Base-by-base conservation (phyloP, 1,284 basidiomycete genomes). In the Athelia sp. region DNA sequence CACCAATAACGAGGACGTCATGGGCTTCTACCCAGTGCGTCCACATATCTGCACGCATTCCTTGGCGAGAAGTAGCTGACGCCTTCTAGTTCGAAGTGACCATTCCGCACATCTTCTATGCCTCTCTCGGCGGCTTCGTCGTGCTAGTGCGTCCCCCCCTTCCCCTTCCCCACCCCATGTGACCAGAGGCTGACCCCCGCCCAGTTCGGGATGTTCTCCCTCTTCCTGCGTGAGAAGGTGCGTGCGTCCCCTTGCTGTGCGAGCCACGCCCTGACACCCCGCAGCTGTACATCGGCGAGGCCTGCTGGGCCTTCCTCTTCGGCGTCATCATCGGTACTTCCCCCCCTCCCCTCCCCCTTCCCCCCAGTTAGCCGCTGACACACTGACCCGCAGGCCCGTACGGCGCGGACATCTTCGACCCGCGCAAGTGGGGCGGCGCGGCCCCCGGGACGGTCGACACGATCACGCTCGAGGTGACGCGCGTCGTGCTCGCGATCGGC, bases 401-500 rank as follows among this genome's bases (percentile, higher is more conserved):
- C 63, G 87, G 85, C 46, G 84, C 90, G 31, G 79, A 83, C 52
- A 76, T 98, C 35, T 92, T 99, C 64, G 78, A 97, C 64, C 96
- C 96, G 4, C 76, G 86, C 38, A 70, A 74, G 0, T 99, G 96
- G 96, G 87, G 81, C 8, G 71, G 71, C 44, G 75, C 74, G 21
- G 58, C 71, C 22, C 71, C 76, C 11, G 71, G 78, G 18, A 69
- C 74, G 3, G 73, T 75, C 9, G 86, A 93, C 64, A 71, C 72
- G 22, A 90, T 96, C 54, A 93, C 86, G 0, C 74, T 93, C 53
- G 97, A 99, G 68, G 78, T 99, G 59, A 95, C 93, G 18, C 81
- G 96, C n/a, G 87, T 99, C 50, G 91, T 98, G 50, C 85, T 99
- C 45, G 96, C 96, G 4, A 90, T 99, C 50, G 94, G 94, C 35